Percentiles rank a stretch among this genome's conserved stretches.
Conservation (phyloP, 768 basidiomycete species). For the Lyophyllum atratum region DNA sequence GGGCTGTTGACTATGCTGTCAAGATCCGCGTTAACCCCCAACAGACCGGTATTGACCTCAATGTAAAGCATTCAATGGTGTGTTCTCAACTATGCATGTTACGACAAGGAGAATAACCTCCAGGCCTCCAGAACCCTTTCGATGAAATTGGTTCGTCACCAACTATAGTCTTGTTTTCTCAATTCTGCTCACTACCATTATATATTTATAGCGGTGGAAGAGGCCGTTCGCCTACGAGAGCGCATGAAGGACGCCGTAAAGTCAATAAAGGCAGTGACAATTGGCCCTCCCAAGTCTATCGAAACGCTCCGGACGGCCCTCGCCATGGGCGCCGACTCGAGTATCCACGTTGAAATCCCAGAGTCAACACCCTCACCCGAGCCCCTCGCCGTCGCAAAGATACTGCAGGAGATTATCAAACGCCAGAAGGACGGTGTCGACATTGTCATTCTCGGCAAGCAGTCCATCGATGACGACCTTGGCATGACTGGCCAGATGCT, state of each 20-base stretch:
- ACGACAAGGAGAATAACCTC: neutral
- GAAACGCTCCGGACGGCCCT: slow-evolving; percentile 95
- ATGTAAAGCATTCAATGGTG: slow-evolving; percentile 99
- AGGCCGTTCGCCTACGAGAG: slow-evolving; percentile 94
- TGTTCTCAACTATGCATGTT: slow-evolving; percentile 22
- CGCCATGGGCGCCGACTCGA: slow-evolving; percentile 96
- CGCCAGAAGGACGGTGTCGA: slow-evolving; percentile 64
- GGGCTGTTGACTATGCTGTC: slow-evolving; percentile 95
- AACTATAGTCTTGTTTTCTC: neutral
- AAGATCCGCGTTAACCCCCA: slow-evolving; percentile 97
- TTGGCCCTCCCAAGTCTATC: slow-evolving; percentile 86
- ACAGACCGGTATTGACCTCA: slow-evolving; percentile 94
- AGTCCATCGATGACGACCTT: slow-evolving; percentile 96
- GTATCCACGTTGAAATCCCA: slow-evolving; percentile 85
- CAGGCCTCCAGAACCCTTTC: slow-evolving; percentile 79
- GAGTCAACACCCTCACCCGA: slow-evolving; percentile 77
- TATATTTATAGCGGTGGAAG: slow-evolving; percentile 82
- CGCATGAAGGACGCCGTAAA: slow-evolving; percentile 73
- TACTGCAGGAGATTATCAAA: slow-evolving; percentile 75
- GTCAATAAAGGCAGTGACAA: slow-evolving; percentile 90
- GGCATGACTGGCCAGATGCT: slow-evolving; percentile 98
- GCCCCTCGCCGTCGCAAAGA: slow-evolving; percentile 89
- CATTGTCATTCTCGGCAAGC: slow-evolving; percentile 94
- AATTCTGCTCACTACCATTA: neutral
- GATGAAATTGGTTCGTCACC: slow-evolving; percentile 88